Conservation (phyloP, 1,139 yeast species). For the Pichia sp. region DNA sequence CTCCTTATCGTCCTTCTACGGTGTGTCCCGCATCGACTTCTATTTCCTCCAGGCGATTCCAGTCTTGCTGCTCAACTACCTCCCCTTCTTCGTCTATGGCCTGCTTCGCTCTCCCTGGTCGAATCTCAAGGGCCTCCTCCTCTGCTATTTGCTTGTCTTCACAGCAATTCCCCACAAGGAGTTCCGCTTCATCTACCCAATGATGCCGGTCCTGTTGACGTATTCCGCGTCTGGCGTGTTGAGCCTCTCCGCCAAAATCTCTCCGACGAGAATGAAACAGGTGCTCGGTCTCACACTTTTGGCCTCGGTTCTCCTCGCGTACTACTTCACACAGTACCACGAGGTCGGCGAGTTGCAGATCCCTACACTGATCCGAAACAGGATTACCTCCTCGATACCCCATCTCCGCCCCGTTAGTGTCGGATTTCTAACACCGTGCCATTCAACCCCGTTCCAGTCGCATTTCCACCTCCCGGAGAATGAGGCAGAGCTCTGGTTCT, state of each 20-base stretch:
- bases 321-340: constrained; percentile 53
- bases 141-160: constrained; percentile 47
- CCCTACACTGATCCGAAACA: constrained; percentile 33
- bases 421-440: constrained; percentile 91
- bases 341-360: constrained; percentile 84
- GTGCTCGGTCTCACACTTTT: constrained; percentile 7
- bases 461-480: constrained; percentile 60
- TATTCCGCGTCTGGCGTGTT: constrained; percentile 36
- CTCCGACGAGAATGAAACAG: constrained; percentile 6
- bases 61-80: constrained; percentile 56
- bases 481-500: constrained; percentile 54
- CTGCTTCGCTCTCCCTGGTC: constrained; percentile 23
- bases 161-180: constrained; percentile 81
- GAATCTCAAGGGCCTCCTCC: constrained; percentile 28
- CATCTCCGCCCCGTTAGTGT: constrained; percentile 36
- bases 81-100: constrained; percentile 57
- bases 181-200: constrained; percentile 81
- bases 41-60: constrained; percentile 83
- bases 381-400: background rate
- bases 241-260: constrained; percentile 11
- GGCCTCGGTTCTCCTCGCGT: constrained; percentile 21
- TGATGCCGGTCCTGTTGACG: constrained; percentile 66
- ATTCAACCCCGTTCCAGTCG: constrained; percentile 95
- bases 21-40: constrained; percentile 80
- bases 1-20: constrained; percentile 78